Base-by-base conservation (phyloP, 805 yeast species). In the Monosporozyma siamensis region DNA sequence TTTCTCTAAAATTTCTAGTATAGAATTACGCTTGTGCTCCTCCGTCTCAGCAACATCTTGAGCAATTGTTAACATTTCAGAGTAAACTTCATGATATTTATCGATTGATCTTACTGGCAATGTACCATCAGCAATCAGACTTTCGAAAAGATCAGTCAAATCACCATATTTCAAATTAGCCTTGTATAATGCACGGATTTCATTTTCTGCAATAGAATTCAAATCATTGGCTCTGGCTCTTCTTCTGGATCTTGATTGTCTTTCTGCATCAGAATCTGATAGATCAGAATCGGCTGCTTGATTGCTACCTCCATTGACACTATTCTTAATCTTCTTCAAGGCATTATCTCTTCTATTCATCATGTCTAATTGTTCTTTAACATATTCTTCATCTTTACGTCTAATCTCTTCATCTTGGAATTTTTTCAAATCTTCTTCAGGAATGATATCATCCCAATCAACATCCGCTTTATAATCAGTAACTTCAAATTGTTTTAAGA, bases 381-480 rank as follows among this genome's bases (percentile, higher is more conserved):
- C 72, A 56, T 78, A 89, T 49, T 78, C 82, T 49, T 90, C 97
- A 51, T 92, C 97, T 36, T 80, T 75, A 40, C 83, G 74, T 59
- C 79, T 82, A 70, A 82, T 80, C 59, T 92, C 98, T 43, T 88
- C 95, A 49, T 84, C 95, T 60, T 92, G 92, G 53, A 92, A 71
- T 59, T 83, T 86, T 46, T 78, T 74, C 49, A 94, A 70, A 62
- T 92, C 98, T 36, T 85, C 95, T 50, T 86, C 89, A 0, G 99
- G 99, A 55, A 92, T 92, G 53, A 92, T 92, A 63, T 92, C 99
- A 67, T 92, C 97, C 99, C 99, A 92, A 49, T 88, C 94, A 47
- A 90, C 88, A 62, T 90, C 96, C 1, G 98, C 97, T 67, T 92
- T 92, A 63, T 89, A 94, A 61, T 92, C 98, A 0, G 99, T 92